A percentile compares a stretch with the other conserved stretches of the same genome.
These are phyloP conservation scores for Phoma sp. DNA, from an alignment of 2,329 filamentous ascomycete genomes.

Conservation along the genomic window DNA sequence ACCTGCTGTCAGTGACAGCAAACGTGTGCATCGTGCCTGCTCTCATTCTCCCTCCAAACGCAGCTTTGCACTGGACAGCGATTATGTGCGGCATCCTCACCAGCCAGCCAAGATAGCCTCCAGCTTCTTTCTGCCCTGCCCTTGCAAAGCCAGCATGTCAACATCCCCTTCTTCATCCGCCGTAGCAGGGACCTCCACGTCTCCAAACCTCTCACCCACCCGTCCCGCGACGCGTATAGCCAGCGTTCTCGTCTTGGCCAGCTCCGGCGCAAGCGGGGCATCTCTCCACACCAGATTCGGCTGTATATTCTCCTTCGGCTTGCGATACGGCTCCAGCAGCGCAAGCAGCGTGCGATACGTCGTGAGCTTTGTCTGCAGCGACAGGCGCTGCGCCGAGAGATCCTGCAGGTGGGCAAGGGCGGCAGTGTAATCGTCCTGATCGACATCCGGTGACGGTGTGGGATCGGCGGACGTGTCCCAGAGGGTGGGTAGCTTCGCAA, in stretches of 20 bases:
- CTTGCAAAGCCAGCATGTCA: conserved; percentile 26
- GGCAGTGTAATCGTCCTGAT: conserved; percentile 42
- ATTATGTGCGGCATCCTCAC: conserved; percentile 10
- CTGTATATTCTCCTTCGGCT: conserved; percentile 60
- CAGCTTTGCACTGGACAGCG: background rate
- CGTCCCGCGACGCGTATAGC: conserved; percentile 47
- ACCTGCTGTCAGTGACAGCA: background rate
- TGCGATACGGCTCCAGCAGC: conserved; percentile 60
- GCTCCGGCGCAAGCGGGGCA: conserved; percentile 68
- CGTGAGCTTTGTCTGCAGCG: conserved; percentile 55
- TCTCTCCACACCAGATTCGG: conserved; percentile 70
- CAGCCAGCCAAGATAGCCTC: conserved; percentile 33
- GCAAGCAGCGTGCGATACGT: conserved; percentile 56
- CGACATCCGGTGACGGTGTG: conserved; percentile 16
- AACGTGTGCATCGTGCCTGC: background rate
- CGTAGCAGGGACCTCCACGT: conserved; percentile 37
- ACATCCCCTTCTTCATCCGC: conserved; percentile 32
- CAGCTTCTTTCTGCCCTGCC: conserved; percentile 31
- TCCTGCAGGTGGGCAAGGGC: conserved; percentile 55
- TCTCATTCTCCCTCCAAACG: background rate
- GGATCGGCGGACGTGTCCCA: conserved; percentile 35
- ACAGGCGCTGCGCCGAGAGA: conserved; percentile 58
- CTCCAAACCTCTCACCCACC: conserved; percentile 38
- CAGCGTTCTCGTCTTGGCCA: conserved; percentile 70
- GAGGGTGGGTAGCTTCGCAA: conserved; percentile 39